A percentile compares a stretch with the other conserved stretches of the same genome.
Conservation (phyloP, 805 yeast species). For the Lachancea mirantina region DNA sequence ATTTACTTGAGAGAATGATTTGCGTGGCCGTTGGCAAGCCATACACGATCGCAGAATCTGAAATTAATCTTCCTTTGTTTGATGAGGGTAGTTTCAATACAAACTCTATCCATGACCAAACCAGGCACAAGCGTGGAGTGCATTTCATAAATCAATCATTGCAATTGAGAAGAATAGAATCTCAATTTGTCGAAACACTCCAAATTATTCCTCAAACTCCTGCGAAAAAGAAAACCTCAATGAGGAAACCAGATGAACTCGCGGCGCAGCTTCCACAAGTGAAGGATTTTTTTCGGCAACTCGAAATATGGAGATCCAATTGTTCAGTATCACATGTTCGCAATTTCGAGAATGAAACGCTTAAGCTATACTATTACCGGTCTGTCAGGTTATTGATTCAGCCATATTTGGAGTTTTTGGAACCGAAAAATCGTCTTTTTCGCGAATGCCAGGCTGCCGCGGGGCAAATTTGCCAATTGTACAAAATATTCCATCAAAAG, state of each 20-base stretch:
- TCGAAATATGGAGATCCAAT: conserved; percentile 51
- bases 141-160: conserved; percentile 53
- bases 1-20: conserved; percentile 53
- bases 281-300: conserved; percentile 43
- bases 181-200: conserved; percentile 48
- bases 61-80: conserved; percentile 46
- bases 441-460: conserved; percentile 67
- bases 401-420: conserved; percentile 55
- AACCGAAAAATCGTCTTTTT: conserved; percentile 53
- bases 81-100: conserved; percentile 34
- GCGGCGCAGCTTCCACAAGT: conserved; percentile 43
- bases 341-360: conserved; percentile 52
- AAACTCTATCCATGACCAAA: conserved; percentile 10
- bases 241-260: conserved; percentile 13
- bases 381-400: conserved; percentile 55
- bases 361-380: conserved; percentile 51
- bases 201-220: conserved; percentile 32
- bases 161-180: conserved; percentile 51
- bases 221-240: conserved; percentile 5
- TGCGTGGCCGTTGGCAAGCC: conserved; percentile 57
- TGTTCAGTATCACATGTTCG: conserved; percentile 35
- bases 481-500: conserved; percentile 55
- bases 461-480: conserved; percentile 59
- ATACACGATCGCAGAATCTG: conserved; percentile 44
- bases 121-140: conserved; percentile 32